phyloP scores from a whole-genome alignment of 768 basidiomycete genomes.

The Paxillus involutus region DNA sequence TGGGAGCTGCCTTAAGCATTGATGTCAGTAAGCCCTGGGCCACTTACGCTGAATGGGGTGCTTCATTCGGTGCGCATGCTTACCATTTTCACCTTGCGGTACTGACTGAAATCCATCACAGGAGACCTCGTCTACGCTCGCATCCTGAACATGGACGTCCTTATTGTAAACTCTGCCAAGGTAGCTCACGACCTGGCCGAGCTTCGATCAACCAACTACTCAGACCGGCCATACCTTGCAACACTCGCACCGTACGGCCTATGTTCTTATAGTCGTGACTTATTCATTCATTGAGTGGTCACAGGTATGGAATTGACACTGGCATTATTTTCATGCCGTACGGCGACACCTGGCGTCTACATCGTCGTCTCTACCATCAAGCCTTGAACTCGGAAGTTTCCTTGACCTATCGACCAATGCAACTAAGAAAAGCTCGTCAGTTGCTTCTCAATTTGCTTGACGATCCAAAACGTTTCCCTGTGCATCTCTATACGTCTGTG shows the following conservation, averaged over 20 bases:
- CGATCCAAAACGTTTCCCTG: slow-evolving; percentile 23
- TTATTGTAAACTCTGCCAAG: slow-evolving; percentile 29
- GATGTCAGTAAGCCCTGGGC: slow-evolving; percentile 31
- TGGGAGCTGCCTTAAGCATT: slow-evolving; percentile 27
- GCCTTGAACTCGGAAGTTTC: slow-evolving; percentile 29
- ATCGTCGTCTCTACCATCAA: slow-evolving; percentile 35
- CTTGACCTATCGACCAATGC: slow-evolving; percentile 31
- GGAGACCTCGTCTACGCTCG: slow-evolving; percentile 23
- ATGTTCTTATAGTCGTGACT: background rate
- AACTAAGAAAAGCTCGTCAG: slow-evolving; percentile 30
- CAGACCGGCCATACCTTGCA: slow-evolving; percentile 31
- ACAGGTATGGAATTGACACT: slow-evolving; percentile 34
- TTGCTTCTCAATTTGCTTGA: slow-evolving; percentile 33
- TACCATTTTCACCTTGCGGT: background rate
- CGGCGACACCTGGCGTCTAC: slow-evolving; percentile 38
- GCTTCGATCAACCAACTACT: slow-evolving; percentile 30
- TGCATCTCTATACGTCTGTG: slow-evolving; percentile 27
- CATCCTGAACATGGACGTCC: slow-evolving; percentile 20
- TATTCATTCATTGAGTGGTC: background rate
- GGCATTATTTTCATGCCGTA: slow-evolving; percentile 36
- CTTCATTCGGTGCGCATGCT: slow-evolving; percentile 17
- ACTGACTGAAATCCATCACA: slow-evolving; percentile 4
- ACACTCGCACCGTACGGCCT: slow-evolving; percentile 20
- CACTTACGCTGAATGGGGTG: slow-evolving; percentile 34
- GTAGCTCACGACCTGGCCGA: slow-evolving; percentile 29